phyloP scores from a whole-genome alignment of 1,284 basidiomycete species.

The Rhodotorula mucilaginosa region DNA sequence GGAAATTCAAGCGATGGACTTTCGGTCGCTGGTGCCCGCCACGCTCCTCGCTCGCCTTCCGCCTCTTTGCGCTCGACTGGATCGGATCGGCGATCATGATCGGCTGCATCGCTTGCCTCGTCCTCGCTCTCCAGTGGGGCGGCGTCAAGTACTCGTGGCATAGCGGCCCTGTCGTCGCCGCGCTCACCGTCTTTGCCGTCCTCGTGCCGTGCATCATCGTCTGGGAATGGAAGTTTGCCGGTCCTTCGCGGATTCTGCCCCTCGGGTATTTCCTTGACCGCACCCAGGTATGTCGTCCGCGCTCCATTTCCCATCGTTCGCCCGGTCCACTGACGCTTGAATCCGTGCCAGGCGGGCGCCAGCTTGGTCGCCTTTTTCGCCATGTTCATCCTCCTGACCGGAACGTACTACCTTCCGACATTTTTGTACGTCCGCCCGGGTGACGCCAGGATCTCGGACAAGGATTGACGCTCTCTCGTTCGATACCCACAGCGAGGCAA shows the following conservation, averaged over 20 bases:
- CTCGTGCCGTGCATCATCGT: slow-evolving; percentile 48
- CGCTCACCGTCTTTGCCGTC: slow-evolving; percentile 47
- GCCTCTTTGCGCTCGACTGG: slow-evolving; percentile 45
- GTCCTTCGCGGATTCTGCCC: slow-evolving; percentile 51
- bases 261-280: slow-evolving; percentile 49
- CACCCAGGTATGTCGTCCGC: slow-evolving; percentile 40
- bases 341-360: slow-evolving; percentile 44
- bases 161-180: slow-evolving; percentile 46
- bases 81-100: slow-evolving; percentile 44
- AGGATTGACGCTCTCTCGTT: neutral
- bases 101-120: slow-evolving; percentile 45
- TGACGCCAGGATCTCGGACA: neutral
- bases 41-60: slow-evolving; percentile 21
- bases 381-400: slow-evolving; percentile 51
- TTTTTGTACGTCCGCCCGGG: slow-evolving; percentile 45
- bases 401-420: slow-evolving; percentile 51
- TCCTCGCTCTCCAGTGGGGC: slow-evolving; percentile 46
- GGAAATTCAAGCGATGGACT: slow-evolving; percentile 29
- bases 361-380: slow-evolving; percentile 49
- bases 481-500: neutral
- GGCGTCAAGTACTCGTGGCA: slow-evolving; percentile 49
- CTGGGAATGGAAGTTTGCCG: slow-evolving; percentile 49
- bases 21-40: slow-evolving; percentile 17
- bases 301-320: too few relatives aligned
- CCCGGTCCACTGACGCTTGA: too few relatives aligned